These are phyloP conservation scores for Yarrowia hollandica DNA, from an alignment of 805 yeast genomes.

Conservation along the genomic window DNA sequence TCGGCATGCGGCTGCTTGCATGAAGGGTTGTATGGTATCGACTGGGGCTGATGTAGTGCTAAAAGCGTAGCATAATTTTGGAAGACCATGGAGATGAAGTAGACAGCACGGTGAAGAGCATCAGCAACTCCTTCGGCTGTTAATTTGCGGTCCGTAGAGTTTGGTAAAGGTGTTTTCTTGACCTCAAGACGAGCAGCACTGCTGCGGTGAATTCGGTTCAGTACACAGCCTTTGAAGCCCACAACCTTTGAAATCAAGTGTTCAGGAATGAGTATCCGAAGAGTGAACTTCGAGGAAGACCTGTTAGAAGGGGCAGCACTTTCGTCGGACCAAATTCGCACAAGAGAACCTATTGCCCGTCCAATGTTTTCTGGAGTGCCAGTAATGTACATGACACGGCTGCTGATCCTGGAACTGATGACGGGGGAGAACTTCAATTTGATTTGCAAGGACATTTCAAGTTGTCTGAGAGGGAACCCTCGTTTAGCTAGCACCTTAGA, in stretches of 20 bases:
- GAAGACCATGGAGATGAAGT: background rate
- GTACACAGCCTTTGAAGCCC: background rate
- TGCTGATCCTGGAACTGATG: background rate
- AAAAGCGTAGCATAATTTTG: background rate
- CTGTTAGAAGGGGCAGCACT: background rate
- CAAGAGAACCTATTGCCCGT: background rate
- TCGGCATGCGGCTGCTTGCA: too few species aligned
- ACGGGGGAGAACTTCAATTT: background rate
- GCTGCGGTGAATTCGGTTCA: background rate
- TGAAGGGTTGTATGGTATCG: background rate
- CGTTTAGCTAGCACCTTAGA: background rate
- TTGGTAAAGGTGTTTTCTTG: too few species aligned
- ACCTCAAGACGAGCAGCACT: background rate
- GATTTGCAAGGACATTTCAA: background rate
- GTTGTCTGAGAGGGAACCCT: too few species aligned
- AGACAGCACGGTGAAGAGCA: background rate
- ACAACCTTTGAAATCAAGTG: background rate
- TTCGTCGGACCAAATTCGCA: background rate
- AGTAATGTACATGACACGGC: background rate
- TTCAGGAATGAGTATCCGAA: background rate
- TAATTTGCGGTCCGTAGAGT: background rate
- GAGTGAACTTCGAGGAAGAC: background rate
- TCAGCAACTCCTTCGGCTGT: background rate
- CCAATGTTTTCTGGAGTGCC: background rate
- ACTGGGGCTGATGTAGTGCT: background rate